Percentiles rank a stretch among this genome's conserved stretches.
Conservation (phyloP, 164 flowering plant species). For the Platanus orientalis region DNA sequence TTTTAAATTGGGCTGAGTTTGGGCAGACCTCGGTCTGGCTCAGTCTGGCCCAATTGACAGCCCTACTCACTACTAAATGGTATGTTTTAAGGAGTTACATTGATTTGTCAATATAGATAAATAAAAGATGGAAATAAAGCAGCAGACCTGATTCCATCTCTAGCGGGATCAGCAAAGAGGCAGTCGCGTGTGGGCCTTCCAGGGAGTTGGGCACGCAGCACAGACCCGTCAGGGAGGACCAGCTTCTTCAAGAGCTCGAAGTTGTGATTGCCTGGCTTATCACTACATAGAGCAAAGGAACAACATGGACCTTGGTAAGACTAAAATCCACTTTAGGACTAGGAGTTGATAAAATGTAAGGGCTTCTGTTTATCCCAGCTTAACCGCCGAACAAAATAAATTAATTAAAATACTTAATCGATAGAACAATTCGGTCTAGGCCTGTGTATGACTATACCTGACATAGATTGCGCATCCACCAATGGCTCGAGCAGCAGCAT, state of each 20-base stretch:
- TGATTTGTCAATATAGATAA: no score
- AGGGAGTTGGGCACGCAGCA: constrained; percentile 86
- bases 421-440: not conserved
- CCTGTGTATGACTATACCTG: constrained; percentile 40
- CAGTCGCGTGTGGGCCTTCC: constrained; percentile 90
- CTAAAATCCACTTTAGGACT: not conserved
- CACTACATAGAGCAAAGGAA: constrained; percentile 34
- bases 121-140: not conserved
- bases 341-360: no score
- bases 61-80: no score
- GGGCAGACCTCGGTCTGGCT: no score
- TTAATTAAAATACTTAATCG: no score
- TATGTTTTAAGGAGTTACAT: no score
- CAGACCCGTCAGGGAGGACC: constrained; percentile 97
- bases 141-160: constrained; percentile 82
- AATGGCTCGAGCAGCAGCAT: constrained; percentile 92
- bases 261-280: constrained; percentile 62
- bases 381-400: no score
- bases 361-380: no score
- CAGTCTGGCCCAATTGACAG: no score
- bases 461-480: constrained; percentile 97
- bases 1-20: no score
- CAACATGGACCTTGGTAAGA: not conserved
- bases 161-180: constrained; percentile 85
- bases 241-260: constrained; percentile 82